Percentiles rank a stretch among this genome's conserved stretches.
Conservation (phyloP, 2,329 filamentous ascomycete species). For the Myriosclerotinia scirpicola region DNA sequence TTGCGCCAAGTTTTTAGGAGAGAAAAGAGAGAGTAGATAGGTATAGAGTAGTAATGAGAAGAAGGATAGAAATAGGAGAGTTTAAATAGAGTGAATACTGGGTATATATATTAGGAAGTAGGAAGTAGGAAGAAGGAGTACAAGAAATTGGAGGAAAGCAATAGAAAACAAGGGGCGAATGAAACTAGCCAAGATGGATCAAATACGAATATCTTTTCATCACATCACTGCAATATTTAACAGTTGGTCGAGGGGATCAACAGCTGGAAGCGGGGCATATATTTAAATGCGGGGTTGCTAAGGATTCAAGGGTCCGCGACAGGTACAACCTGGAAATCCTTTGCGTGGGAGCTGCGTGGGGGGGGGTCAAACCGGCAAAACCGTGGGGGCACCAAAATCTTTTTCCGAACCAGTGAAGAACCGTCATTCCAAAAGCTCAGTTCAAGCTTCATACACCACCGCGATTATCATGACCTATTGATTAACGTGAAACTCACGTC, state of each 20-base stretch:
- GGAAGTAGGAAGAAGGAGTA: neutral
- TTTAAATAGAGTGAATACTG: neutral
- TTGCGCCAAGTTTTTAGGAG: neutral
- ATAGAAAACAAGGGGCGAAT: slow-evolving; percentile 12
- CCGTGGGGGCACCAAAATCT: slow-evolving; percentile 18
- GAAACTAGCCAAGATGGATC: slow-evolving; percentile 1
- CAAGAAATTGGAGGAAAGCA: slow-evolving; percentile 1
- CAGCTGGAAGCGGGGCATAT: slow-evolving; percentile 12
- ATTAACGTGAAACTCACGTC: neutral
- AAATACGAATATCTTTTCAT: slow-evolving; percentile 5
- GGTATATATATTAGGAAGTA: neutral
- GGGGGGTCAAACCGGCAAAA: slow-evolving; percentile 8
- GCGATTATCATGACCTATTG: neutral
- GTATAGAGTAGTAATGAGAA: neutral
- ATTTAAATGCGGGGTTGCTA: slow-evolving; percentile 13
- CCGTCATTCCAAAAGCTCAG: neutral
- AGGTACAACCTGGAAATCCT: too few species aligned
- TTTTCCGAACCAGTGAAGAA: neutral
- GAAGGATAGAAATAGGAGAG: neutral
- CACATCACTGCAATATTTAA: neutral
- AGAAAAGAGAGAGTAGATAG: neutral
- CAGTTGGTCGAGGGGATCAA: slow-evolving; percentile 6
- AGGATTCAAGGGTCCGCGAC: neutral
- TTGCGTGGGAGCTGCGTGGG: neutral
- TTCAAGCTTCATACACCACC: neutral